Evolutionary conservation across 495 filamentous ascomycete species (phyloP).

Genomic region (Parathielavia hyrcaniae): DNA sequence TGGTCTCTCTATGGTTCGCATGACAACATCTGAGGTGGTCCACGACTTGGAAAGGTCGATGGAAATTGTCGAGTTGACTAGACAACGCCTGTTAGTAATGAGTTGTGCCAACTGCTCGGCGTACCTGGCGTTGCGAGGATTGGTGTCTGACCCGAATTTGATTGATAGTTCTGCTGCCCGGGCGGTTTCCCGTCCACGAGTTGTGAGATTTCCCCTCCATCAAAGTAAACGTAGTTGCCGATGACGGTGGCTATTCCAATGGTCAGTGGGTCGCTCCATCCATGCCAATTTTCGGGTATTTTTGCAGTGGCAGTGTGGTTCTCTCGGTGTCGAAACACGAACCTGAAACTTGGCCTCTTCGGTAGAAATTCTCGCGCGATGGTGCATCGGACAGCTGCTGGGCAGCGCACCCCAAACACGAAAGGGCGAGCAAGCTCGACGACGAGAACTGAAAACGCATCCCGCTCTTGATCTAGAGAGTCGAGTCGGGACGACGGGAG

Average conservation of each 20-base stretch:
- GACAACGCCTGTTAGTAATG: background rate
- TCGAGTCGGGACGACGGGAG: background rate
- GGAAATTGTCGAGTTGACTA: conserved; percentile 36
- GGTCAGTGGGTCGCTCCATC: background rate
- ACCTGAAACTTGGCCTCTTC: background rate
- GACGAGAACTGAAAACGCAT: background rate
- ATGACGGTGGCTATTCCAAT: conserved; percentile 11
- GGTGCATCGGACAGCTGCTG: background rate
- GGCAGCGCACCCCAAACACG: background rate
- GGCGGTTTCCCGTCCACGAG: conserved; percentile 1
- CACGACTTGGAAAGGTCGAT: conserved; percentile 35
- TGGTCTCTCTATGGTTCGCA: conserved; percentile 30
- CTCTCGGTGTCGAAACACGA: background rate
- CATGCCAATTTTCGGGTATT: too few relatives aligned
- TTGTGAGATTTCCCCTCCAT: conserved; percentile 21
- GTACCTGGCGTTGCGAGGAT: background rate
- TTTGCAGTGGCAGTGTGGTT: background rate
- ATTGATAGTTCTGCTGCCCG: background rate
- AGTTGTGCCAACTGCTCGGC: background rate
- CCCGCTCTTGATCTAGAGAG: background rate
- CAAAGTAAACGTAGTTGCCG: conserved; percentile 22
- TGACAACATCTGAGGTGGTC: conserved; percentile 26
- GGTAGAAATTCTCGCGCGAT: background rate
- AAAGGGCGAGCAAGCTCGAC: conserved; percentile 4
- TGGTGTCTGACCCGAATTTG: background rate